Conservation (phyloP, 768 basidiomycete genomes). For the Mycena crocata region DNA sequence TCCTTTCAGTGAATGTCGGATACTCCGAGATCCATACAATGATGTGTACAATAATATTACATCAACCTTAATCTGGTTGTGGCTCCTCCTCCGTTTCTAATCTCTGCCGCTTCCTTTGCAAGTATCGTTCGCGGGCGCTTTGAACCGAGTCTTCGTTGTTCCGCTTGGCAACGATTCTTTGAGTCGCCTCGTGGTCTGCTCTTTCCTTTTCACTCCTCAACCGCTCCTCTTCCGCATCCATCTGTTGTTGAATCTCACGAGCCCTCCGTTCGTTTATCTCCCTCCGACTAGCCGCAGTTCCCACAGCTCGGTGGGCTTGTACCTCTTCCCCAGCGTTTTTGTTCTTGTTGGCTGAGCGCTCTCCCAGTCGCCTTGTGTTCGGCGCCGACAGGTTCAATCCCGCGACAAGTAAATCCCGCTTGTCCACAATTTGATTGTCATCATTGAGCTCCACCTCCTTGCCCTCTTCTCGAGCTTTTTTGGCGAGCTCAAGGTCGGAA, state of each 20-base stretch:
- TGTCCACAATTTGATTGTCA: slow-evolving; percentile 97
- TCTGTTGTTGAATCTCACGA: slow-evolving; percentile 80
- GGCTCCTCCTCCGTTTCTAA: slow-evolving; percentile 58
- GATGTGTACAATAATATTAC: slow-evolving; percentile 11
- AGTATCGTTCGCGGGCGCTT: slow-evolving; percentile 79
- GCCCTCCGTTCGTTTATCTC: slow-evolving; percentile 90
- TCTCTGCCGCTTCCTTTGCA: slow-evolving; percentile 83
- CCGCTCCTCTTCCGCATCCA: slow-evolving; percentile 79
- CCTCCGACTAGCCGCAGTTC: slow-evolving; percentile 79
- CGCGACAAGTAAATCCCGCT: slow-evolving; percentile 89
- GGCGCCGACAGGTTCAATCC: slow-evolving; percentile 91
- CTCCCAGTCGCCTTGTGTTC: slow-evolving; percentile 79
- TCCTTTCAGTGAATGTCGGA: not conserved
- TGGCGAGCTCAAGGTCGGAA: slow-evolving; percentile 83
- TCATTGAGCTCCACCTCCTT: slow-evolving; percentile 95
- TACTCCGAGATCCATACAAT: slow-evolving; percentile 3
- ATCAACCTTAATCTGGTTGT: slow-evolving; percentile 33
- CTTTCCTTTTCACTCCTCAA: slow-evolving; percentile 65
- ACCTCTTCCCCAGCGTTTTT: slow-evolving; percentile 46
- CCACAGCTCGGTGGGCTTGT: slow-evolving; percentile 80
- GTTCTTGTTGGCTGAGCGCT: slow-evolving; percentile 45
- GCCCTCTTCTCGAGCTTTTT: slow-evolving; percentile 75
- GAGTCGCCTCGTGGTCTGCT: slow-evolving; percentile 72
- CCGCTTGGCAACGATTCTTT: slow-evolving; percentile 75
- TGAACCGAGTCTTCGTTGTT: slow-evolving; percentile 82